Conservation (phyloP, 2,329 filamentous ascomycete species). For the Aurifilum marmelostoma region DNA sequence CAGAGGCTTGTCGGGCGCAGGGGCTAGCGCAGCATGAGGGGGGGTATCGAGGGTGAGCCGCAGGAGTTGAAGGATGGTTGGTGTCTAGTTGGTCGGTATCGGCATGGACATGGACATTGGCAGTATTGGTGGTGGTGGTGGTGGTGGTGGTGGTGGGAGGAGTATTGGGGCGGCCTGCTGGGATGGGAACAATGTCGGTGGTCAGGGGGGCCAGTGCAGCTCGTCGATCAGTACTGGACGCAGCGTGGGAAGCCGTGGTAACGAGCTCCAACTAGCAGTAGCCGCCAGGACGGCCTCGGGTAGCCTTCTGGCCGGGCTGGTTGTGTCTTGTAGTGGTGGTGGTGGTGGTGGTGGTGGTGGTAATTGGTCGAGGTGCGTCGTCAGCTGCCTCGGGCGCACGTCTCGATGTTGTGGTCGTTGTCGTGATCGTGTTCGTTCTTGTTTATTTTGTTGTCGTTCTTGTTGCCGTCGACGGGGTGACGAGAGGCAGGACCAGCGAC, state of each 20-base stretch:
- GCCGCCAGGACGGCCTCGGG: slow-evolving; percentile 52
- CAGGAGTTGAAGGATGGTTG: slow-evolving; percentile 13
- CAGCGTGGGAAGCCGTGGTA: slow-evolving; percentile 54
- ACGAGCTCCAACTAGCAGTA: slow-evolving; percentile 35
- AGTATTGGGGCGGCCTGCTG: too few relatives aligned
- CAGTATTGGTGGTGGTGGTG: neutral
- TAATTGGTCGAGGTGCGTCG: too few relatives aligned
- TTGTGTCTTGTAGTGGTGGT: neutral
- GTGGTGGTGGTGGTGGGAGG: neutral
- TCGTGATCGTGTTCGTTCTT: neutral
- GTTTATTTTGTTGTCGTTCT: neutral
- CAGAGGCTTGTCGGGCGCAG: slow-evolving; percentile 22
- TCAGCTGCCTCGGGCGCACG: neutral
- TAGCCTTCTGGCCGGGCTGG: slow-evolving; percentile 26
- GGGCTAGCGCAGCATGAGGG: slow-evolving; percentile 32
- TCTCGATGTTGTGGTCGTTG: neutral
- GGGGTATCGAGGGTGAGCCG: slow-evolving; percentile 33
- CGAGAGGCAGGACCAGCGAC: neutral
- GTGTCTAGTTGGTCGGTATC: slow-evolving; percentile 10
- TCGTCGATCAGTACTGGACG: slow-evolving; percentile 32
- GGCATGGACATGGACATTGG: slow-evolving; percentile 11
- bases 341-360: neutral
- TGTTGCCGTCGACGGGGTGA: neutral
- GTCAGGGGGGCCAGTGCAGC: slow-evolving; percentile 26
- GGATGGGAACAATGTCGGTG: neutral